Percentiles rank a stretch among this genome's conserved stretches.
Evolutionary conservation across 495 filamentous ascomycete genomes (phyloP).

Genomic region (Talaromyces wortmannii): DNA sequence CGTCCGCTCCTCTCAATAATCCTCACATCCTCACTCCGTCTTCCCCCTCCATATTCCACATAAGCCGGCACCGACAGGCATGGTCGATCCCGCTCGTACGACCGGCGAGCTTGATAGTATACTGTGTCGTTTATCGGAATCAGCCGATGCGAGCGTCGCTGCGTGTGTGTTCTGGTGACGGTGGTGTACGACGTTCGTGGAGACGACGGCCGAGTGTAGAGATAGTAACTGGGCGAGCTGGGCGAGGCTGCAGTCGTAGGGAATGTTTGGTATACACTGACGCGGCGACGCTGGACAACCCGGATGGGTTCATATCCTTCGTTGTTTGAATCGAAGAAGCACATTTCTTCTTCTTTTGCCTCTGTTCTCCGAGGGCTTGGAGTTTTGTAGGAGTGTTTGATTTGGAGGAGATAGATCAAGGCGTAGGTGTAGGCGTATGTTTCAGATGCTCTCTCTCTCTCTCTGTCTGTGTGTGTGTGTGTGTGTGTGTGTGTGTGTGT

Average conservation of each 20-base stretch:
- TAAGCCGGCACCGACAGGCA: background rate
- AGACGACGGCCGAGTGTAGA: background rate
- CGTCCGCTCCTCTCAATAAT: background rate
- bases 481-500: too few relatives aligned
- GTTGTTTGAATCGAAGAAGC: background rate
- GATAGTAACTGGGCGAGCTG: background rate
- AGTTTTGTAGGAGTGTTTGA: too few relatives aligned
- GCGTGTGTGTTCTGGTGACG: background rate
- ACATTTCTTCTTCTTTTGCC: background rate
- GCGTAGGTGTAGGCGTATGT: too few relatives aligned
- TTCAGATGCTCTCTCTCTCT: too few relatives aligned
- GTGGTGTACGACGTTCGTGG: background rate
- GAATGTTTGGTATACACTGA: background rate
- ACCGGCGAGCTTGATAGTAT: background rate
- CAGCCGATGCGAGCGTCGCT: background rate
- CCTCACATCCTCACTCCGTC: background rate
- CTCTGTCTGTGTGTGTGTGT: too few relatives aligned
- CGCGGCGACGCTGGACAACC: background rate
- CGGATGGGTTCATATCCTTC: background rate
- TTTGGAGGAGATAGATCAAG: too few relatives aligned
- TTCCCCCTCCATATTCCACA: background rate
- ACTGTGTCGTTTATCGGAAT: background rate
- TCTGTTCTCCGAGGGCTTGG: too few relatives aligned
- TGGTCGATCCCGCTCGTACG: background rate
- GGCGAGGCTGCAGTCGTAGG: background rate